Percentiles rank a stretch among this genome's conserved stretches.
Conservation (phyloP, 2,329 filamentous ascomycete genomes). For the Colletotrichum caudatum region DNA sequence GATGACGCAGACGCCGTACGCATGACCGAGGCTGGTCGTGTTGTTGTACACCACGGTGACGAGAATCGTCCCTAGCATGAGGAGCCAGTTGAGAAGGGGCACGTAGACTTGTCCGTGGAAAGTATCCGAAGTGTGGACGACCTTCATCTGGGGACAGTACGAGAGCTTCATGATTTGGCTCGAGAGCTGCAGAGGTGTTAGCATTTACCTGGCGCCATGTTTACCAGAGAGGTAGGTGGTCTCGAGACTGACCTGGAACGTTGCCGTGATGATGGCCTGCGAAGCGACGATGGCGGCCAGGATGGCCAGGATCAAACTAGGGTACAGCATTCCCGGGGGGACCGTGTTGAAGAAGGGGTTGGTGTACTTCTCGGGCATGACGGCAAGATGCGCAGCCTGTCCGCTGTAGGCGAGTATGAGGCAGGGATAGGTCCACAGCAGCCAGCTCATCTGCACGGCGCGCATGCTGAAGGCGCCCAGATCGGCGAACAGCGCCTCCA, state of each 20-base stretch:
- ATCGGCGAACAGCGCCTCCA: slow-evolving; percentile 84
- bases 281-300: slow-evolving; percentile 80
- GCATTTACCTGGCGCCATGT: not conserved
- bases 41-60: slow-evolving; percentile 81
- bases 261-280: slow-evolving; percentile 82
- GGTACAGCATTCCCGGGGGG: slow-evolving; percentile 76
- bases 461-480: slow-evolving; percentile 78
- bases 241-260: slow-evolving; percentile 68
- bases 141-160: slow-evolving; percentile 82
- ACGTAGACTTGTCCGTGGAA: slow-evolving; percentile 84
- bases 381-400: slow-evolving; percentile 79
- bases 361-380: slow-evolving; percentile 65
- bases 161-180: slow-evolving; percentile 76
- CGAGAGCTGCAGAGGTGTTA: slow-evolving; percentile 52
- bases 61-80: slow-evolving; percentile 81
- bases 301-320: slow-evolving; percentile 75
- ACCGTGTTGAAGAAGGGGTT: slow-evolving; percentile 82
- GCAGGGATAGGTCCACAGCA: slow-evolving; percentile 76
- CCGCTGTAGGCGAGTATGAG: slow-evolving; percentile 75
- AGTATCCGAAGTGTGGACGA: slow-evolving; percentile 75
- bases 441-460: slow-evolving; percentile 80
- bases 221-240: too few species aligned
- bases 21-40: slow-evolving; percentile 77
- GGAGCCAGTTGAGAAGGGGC: slow-evolving; percentile 79
- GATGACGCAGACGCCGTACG: slow-evolving; percentile 84